Conservation (phyloP, 306 rosid species). For the Lathyrus oleraceus region DNA sequence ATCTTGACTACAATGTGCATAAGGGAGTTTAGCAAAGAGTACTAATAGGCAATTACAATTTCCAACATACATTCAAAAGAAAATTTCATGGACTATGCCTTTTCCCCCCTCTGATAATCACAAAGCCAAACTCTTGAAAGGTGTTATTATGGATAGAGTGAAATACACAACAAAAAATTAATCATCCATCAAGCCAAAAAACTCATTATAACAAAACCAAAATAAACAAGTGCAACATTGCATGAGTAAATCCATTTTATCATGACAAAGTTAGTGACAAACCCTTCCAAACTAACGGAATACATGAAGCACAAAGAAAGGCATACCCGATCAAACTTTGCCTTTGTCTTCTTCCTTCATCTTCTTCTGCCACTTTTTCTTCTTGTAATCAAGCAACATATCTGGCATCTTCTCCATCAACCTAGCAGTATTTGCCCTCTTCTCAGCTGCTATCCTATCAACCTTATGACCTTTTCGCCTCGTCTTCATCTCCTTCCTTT, state of each 20-base stretch:
- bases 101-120: not conserved
- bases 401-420: constrained; percentile 89
- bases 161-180: constrained; percentile 27
- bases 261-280: not conserved
- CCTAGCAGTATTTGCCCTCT: constrained; percentile 74
- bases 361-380: constrained; percentile 89
- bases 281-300: not conserved
- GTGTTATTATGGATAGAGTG: constrained; percentile 24
- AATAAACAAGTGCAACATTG: constrained; percentile 1
- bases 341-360: constrained; percentile 93
- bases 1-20: too few relatives aligned
- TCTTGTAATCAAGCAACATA: constrained; percentile 75
- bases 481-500: constrained; percentile 78
- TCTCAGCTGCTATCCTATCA: constrained; percentile 75
- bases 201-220: constrained; percentile 5
- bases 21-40: not conserved
- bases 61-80: constrained; percentile 13
- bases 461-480: constrained; percentile 88
- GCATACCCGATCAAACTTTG: constrained; percentile 37
- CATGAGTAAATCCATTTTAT: constrained; percentile 4
- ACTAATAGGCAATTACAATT: not conserved
- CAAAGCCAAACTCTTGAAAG: constrained; percentile 21
- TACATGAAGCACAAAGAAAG: constrained; percentile 7
- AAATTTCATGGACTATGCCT: not conserved
- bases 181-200: constrained; percentile 17